Base-by-base conservation (phyloP, 805 yeast species). In the Cyberlindnera xylosilytica region DNA sequence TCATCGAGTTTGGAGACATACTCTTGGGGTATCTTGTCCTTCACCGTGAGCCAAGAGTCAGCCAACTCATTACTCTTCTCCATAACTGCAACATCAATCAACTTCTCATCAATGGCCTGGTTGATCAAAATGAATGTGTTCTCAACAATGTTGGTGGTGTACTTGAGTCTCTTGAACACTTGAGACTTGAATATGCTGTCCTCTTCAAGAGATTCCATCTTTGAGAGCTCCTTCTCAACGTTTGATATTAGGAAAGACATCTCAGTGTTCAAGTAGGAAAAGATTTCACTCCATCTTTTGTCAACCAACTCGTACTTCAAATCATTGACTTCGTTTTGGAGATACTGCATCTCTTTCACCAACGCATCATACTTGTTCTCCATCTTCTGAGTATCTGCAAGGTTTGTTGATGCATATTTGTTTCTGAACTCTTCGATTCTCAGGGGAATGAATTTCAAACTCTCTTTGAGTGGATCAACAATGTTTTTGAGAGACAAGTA, bases 231-330 rank as follows among this genome's bases (percentile, higher is more conserved):
- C 18, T 48, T 57, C 35, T 62, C 63, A 4, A 60, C 41, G 35
- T 56, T 61, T 9, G 49, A 45, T 22, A 61, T 51, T 23, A 61
- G 45, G 30, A 47, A 60, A 1, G 57, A 52, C 4, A 72, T 54
- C 46, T 78, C 78, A 3, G 63, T 57, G 34, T 76, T 64, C 39
- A 81, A 55, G 44, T 66, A 72, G 20, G 62, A 62, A 47, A 81
- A 79, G 2, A 80, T 64, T 19, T 70, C 70, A 47, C 66, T 62
- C 87, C 87, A 82, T 54, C 78, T 69, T 22, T 63, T 56, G 45
- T 78, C 81, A 4, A 82, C 66, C 22, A 74, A 50, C 32, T 74
- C 77, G 4, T 44, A 46, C 50, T 73, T 73, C 46, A 81, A 61
- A 6, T 56, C 61, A 3, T 56, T 56, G 12, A 78, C 47, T 38